A percentile compares a stretch with the other conserved stretches of the same genome.
phyloP scores from a whole-genome alignment of 2,329 filamentous ascomycete species.

The Xylariaceae sp. region DNA sequence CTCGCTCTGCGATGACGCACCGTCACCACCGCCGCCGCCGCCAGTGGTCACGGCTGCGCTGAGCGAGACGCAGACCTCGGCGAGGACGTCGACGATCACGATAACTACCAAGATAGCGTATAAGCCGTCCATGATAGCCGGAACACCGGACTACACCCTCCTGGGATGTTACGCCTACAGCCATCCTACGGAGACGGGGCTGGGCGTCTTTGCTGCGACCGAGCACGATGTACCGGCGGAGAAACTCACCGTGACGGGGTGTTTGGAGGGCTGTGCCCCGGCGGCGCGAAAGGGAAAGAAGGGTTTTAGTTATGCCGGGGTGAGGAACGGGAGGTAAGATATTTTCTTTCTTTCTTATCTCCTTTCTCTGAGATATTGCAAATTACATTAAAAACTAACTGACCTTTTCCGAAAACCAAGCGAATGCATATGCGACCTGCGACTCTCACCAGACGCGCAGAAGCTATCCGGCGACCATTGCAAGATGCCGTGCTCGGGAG shows the following conservation, averaged over 20 bases:
- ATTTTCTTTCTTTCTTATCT: neutral
- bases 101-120: constrained; percentile 26
- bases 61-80: constrained; percentile 1
- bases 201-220: constrained; percentile 20
- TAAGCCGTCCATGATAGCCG: constrained; percentile 21
- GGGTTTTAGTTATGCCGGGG: constrained; percentile 14
- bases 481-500: constrained; percentile 20
- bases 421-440: constrained; percentile 22
- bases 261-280: constrained; percentile 21
- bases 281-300: constrained; percentile 7
- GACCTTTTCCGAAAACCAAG: constrained; percentile 9
- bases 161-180: constrained; percentile 25
- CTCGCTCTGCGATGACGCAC: constrained; percentile 14
- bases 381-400: neutral
- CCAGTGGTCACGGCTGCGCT: constrained; percentile 12
- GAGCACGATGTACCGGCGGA: constrained; percentile 14
- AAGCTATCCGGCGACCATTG: constrained; percentile 22
- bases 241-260: constrained; percentile 20
- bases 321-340: constrained; percentile 25
- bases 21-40: constrained; percentile 9
- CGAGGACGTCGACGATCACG: constrained; percentile 19
- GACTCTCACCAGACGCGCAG: constrained; percentile 15
- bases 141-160: constrained; percentile 18
- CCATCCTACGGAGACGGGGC: constrained; percentile 10
- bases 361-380: neutral